Base-by-base conservation (phyloP, 331 rosid genomes). In the Quercus lobata region DNA sequence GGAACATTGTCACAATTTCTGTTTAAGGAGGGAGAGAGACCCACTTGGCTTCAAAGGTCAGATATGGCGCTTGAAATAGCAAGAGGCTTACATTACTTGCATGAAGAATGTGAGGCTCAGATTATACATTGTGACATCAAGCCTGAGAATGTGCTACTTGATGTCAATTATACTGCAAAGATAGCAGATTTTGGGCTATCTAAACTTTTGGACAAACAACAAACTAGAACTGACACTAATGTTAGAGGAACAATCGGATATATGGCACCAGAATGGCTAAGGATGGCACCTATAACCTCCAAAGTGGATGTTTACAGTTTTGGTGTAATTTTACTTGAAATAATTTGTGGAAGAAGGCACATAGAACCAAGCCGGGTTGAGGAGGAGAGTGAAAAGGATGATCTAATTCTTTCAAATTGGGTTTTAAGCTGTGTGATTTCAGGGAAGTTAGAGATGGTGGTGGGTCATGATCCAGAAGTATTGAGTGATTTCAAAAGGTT, bases 91-190 rank as follows among this genome's bases (percentile, higher is more conserved):
- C 69, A 57, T n/a, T 78, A 83, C 74, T 78, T 85, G 83, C 81
- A 85, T 12, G 83, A 81, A 52, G 85, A 75, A 72, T 81, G 83
- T 57, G 78, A 81, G 60, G 78, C 81, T 11, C 79, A 78, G n/a
- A 75, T 85, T 81, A 85, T 85, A 78, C 85, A 85, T 56, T 85
- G 85, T 55, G 88, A 85, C 57, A 85, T 78, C 55, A 85, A 85
- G 62, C 83, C 88, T 2, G 78, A 85, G 37, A 85, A 85, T 62
- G 83, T 85, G 62, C 75, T 85, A 44, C 83, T 85, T 34, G 88
- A 81, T 63, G 76, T 78, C 77, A 75, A 78, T 46, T 57, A 78
- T 76, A 71, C 61, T 4, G 79, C 83, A 49, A 78, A 85, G 73
- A 85, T 85, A 69, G 44, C 83, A n/a, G 87, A 84, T 72, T 84